Evolutionary conservation across 192 early-diverging fungal genomes (phyloP).

Genomic region (Coemansia sp.): DNA sequence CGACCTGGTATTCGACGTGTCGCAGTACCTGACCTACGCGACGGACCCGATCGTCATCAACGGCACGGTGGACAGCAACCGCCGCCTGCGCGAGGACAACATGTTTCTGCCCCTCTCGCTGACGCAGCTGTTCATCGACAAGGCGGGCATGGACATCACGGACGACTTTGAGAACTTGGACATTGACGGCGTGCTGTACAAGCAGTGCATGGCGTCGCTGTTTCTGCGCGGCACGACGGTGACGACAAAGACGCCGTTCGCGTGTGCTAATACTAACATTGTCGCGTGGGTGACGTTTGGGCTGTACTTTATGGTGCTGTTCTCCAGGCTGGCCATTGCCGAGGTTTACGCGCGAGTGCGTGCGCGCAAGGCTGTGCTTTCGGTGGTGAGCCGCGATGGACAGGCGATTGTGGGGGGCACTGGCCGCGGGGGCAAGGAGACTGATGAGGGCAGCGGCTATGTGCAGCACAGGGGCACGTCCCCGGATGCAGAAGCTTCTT

Average conservation of each 20-base stretch:
- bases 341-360: conserved; percentile 35
- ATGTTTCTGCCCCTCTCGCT: conserved; percentile 37
- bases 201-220: conserved; percentile 35
- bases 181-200: conserved; percentile 33
- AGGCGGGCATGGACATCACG: conserved; percentile 32
- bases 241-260: conserved; percentile 43
- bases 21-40: conserved; percentile 33
- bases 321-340: conserved; percentile 30
- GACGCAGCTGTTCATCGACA: conserved; percentile 34
- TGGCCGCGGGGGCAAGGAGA: neutral
- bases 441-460: neutral
- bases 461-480: neutral
- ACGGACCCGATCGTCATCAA: conserved; percentile 31
- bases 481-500: neutral
- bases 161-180: conserved; percentile 13
- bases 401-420: neutral
- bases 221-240: conserved; percentile 41
- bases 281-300: conserved; percentile 53
- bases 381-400: neutral
- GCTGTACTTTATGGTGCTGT: conserved; percentile 36
- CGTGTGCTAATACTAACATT: conserved; percentile 52
- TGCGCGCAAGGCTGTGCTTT: conserved; percentile 29
- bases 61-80: conserved; percentile 29
- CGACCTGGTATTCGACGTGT: conserved; percentile 36
- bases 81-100: conserved; percentile 18